Evolutionary conservation across 2,329 filamentous ascomycete species (phyloP).

Genomic region (Alternaria gaisen): DNA sequence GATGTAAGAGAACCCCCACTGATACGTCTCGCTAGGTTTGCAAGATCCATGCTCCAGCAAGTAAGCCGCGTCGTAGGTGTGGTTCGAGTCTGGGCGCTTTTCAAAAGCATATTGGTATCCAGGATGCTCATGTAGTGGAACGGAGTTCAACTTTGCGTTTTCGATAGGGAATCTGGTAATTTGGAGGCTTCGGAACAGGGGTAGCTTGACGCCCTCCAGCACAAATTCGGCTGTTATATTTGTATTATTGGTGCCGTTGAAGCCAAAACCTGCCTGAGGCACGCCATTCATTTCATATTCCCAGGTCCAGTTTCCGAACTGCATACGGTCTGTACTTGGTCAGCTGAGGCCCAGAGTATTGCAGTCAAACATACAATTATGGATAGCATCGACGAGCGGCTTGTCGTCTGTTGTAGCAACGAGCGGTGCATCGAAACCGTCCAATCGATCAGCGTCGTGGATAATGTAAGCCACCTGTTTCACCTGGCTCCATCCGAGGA

Average conservation of each 20-base stretch:
- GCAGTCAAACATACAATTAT: constrained; percentile 24
- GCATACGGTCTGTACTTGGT: background rate
- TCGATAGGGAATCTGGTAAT: background rate
- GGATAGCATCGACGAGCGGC: constrained; percentile 14
- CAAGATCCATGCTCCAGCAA: constrained; percentile 38
- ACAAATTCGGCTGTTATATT: background rate
- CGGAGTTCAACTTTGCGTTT: background rate
- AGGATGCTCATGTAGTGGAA: background rate
- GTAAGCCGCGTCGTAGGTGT: constrained; percentile 28
- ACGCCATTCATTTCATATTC: background rate
- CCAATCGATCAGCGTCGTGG: constrained; percentile 27
- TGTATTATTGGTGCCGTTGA: background rate
- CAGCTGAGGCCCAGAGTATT: background rate
- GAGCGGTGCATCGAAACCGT: constrained; percentile 24
- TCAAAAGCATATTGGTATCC: constrained; percentile 14
- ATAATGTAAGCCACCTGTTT: constrained; percentile 27
- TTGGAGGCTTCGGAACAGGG: background rate
- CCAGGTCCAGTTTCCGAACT: background rate
- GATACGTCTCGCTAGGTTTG: constrained; percentile 44
- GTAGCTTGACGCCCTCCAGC: background rate
- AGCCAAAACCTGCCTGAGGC: background rate
- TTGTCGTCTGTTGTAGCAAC: background rate
- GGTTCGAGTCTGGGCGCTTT: constrained; percentile 24
- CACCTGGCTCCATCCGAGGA: constrained; percentile 37
- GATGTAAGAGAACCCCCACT: constrained; percentile 49